phyloP scores from a whole-genome alignment of 441 rosid genomes.

The Eugenia klotzschiana region DNA sequence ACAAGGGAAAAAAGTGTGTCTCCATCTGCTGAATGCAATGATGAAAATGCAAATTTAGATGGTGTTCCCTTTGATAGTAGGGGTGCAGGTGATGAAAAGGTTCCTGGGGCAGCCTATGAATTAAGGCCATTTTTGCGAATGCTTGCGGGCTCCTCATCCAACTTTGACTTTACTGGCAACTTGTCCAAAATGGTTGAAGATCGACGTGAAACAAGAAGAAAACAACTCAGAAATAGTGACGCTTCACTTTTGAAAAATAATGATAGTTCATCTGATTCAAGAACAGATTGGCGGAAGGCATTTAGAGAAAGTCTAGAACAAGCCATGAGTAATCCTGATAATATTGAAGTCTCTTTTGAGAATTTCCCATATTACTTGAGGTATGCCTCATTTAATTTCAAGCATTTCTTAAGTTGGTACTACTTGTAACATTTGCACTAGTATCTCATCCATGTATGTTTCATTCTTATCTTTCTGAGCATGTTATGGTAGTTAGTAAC shows the following conservation, averaged over 20 bases:
- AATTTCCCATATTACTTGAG: conserved; percentile 84
- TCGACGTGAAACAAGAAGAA: conserved; percentile 33
- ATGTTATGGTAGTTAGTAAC: background rate
- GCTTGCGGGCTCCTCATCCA: conserved; percentile 48
- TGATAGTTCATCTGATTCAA: conserved; percentile 31
- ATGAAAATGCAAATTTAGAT: conserved; percentile 40
- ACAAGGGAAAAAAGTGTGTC: conserved; percentile 38
- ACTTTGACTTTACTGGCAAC: conserved; percentile 35
- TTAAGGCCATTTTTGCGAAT: conserved; percentile 53
- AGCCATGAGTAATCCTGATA: conserved; percentile 49
- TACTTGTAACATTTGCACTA: background rate
- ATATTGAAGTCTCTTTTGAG: conserved; percentile 68
- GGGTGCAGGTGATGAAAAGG: conserved; percentile 41
- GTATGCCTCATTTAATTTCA: conserved; percentile 18
- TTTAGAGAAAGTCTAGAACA: conserved; percentile 59
- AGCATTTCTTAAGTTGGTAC: background rate
- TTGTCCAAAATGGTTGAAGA: conserved; percentile 58
- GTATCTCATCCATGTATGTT: background rate
- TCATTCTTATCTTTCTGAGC: background rate
- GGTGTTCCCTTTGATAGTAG: conserved; percentile 35
- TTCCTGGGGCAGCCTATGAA: conserved; percentile 39
- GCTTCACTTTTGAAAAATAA: conserved; percentile 36
- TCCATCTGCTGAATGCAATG: conserved; percentile 36
- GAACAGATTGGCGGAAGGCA: conserved; percentile 54
- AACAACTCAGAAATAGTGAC: conserved; percentile 36